phyloP scores from a whole-genome alignment of 1,139 yeast species.

The Spathaspora jeffriesii region DNA sequence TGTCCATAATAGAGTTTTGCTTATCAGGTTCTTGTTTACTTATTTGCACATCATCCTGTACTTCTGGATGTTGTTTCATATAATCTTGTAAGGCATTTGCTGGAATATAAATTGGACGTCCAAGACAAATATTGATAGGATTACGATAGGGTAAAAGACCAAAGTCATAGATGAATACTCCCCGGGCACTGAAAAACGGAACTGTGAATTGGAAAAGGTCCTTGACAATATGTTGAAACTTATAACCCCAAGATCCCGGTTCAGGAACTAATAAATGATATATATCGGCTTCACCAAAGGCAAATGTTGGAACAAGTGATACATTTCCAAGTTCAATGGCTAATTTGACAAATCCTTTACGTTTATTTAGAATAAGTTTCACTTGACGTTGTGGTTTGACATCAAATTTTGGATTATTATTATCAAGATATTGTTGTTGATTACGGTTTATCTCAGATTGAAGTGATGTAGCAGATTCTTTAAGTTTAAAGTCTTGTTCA shows the following conservation, averaged over 20 bases:
- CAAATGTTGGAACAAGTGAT: slow-evolving; percentile 81
- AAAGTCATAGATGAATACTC: slow-evolving; percentile 89
- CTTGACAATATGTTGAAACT: slow-evolving; percentile 73
- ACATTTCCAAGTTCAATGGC: slow-evolving; percentile 83
- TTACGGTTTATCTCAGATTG: slow-evolving; percentile 6
- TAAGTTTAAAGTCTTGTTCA: neutral
- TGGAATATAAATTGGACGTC: slow-evolving; percentile 78
- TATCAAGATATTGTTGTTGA: neutral
- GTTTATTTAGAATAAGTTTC: slow-evolving; percentile 63
- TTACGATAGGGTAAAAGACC: slow-evolving; percentile 87
- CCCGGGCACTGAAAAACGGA: slow-evolving; percentile 92
- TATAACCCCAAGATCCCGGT: slow-evolving; percentile 50
- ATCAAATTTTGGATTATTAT: slow-evolving; percentile 12
- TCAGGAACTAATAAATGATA: slow-evolving; percentile 63
- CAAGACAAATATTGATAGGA: slow-evolving; percentile 79
- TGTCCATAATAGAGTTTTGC: slow-evolving; percentile 18
- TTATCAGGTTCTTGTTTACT: slow-evolving; percentile 1
- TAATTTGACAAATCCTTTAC: slow-evolving; percentile 87
- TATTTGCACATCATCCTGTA: slow-evolving; percentile 10
- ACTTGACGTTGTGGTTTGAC: slow-evolving; percentile 19
- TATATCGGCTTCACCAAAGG: slow-evolving; percentile 89
- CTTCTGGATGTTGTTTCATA: slow-evolving; percentile 28
- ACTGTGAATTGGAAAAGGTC: slow-evolving; percentile 75
- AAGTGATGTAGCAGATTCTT: neutral
- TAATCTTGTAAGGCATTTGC: slow-evolving; percentile 33